Evolutionary conservation across 148 eudicot genomes (phyloP).

Genomic region (Oxyria digyna): DNA sequence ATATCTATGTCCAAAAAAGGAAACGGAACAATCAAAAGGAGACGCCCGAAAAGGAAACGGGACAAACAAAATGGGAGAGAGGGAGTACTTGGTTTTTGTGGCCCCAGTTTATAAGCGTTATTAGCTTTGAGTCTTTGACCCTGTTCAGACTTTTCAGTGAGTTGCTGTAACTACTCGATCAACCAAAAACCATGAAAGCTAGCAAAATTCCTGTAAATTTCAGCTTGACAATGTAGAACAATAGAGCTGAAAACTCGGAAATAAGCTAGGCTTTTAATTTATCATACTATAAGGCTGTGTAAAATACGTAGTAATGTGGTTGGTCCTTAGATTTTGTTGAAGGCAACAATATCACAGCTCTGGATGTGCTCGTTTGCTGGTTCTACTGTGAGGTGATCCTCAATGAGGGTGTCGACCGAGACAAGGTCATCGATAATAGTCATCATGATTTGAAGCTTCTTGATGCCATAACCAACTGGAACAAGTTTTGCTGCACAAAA

Average conservation of each 20-base stretch:
- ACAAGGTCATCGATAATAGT: conserved; percentile 89
- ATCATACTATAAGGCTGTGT: no score
- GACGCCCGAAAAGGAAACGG: no score
- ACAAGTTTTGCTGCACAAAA: conserved; percentile 68
- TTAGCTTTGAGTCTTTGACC: no score
- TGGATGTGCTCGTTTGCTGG: conserved; percentile 74
- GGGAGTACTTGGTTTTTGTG: no score
- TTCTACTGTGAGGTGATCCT: conserved; percentile 63
- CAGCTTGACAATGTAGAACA: neutral
- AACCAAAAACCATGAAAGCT: neutral
- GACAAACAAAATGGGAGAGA: no score
- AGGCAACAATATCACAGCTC: conserved; percentile 94
- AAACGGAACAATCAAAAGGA: no score
- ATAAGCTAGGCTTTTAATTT: no score
- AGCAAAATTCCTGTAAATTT: neutral
- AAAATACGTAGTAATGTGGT: neutral
- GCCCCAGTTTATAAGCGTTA: no score
- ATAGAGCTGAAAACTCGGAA: neutral
- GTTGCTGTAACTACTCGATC: neutral
- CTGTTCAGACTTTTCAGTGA: no score
- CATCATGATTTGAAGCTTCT: conserved; percentile 84
- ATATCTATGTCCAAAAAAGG: no score
- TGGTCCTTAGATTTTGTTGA: conserved; percentile 72
- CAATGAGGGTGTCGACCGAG: conserved; percentile 71
- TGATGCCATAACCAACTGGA: conserved; percentile 86